Percentiles rank a stretch among this genome's conserved stretches.
These are phyloP conservation scores for Dunaliella salina DNA, from an alignment of 163 green algal genomes.

Conservation along the genomic window DNA sequence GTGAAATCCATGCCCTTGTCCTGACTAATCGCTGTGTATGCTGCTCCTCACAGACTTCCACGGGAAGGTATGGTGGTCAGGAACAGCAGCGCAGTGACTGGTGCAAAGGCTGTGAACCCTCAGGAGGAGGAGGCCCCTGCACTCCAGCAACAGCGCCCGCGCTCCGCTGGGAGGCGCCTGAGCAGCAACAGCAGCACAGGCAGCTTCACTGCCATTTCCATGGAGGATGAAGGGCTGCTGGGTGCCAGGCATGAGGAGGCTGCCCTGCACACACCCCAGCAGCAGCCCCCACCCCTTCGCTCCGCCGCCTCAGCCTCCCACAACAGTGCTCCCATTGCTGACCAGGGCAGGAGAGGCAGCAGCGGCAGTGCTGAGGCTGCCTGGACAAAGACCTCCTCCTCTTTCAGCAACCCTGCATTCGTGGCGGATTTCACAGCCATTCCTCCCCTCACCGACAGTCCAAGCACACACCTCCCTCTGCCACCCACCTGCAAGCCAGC, in stretches of 20 bases:
- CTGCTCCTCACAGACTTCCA: neutral
- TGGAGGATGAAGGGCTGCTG: neutral
- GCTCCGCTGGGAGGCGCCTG: neutral
- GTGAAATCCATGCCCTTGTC: neutral
- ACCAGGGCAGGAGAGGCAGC: neutral
- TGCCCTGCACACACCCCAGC: neutral
- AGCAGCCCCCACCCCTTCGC: neutral
- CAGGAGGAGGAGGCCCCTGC: neutral
- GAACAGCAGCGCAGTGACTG: neutral
- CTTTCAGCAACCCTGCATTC: neutral
- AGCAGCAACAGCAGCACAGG: neutral
- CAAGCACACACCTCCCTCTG: too few relatives aligned
- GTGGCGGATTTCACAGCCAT: neutral
- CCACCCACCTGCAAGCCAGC: too few relatives aligned
- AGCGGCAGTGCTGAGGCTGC: neutral
- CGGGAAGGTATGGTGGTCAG: neutral
- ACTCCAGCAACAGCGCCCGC: neutral
- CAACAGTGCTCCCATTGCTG: neutral
- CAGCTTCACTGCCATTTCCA: neutral
- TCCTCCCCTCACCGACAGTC: neutral
- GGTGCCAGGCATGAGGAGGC: neutral
- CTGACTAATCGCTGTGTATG: too few relatives aligned
- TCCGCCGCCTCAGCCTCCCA: neutral
- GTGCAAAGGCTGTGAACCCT: neutral
- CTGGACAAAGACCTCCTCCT: neutral